Percentiles rank a stretch among this genome's conserved stretches.
These are phyloP conservation scores for Alternaria gansuensis DNA, from an alignment of 2,329 filamentous ascomycete genomes.

Conservation along the genomic window DNA sequence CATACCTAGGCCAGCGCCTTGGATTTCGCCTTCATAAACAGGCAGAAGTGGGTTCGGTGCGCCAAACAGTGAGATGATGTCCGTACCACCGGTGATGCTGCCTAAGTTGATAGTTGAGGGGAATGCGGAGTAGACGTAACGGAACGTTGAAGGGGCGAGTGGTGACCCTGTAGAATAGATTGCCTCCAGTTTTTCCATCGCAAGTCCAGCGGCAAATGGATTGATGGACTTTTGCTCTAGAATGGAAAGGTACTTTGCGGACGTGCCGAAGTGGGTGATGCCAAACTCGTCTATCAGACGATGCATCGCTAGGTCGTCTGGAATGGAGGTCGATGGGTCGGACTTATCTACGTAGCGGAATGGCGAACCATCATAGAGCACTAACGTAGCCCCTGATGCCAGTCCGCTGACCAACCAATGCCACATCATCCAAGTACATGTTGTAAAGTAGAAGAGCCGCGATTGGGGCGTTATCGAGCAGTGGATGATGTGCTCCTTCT, in stretches of 20 bases:
- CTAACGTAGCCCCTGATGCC: conserved; percentile 80
- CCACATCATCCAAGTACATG: conserved; percentile 99
- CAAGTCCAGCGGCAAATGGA: conserved; percentile 59
- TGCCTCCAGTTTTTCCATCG: conserved; percentile 69
- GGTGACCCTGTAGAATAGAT: conserved; percentile 96
- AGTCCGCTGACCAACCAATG: conserved; percentile 93
- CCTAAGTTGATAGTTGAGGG: conserved; percentile 82
- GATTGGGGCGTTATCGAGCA: conserved; percentile 78
- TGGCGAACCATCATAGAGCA: conserved; percentile 92
- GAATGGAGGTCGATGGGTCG: conserved; percentile 61
- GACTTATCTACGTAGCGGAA: conserved; percentile 64
- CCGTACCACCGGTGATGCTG: conserved; percentile 94
- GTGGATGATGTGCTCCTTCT: conserved; percentile 93
- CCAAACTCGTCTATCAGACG: conserved; percentile 78
- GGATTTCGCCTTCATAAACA: conserved; percentile 62
- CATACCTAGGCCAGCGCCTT: conserved; percentile 61
- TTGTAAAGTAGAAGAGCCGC: conserved; percentile 91
- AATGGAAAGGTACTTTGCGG: conserved; percentile 89
- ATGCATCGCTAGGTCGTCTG: conserved; percentile 83
- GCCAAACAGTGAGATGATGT: conserved; percentile 95
- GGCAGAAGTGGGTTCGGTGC: conserved; percentile 71
- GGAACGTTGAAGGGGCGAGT: conserved; percentile 89
- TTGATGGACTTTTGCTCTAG: conserved; percentile 75
- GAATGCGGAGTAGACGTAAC: conserved; percentile 86
- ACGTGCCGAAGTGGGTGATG: conserved; percentile 95